Conservation (phyloP, 2,329 filamentous ascomycete genomes). For the Colletotrichum somersetense region DNA sequence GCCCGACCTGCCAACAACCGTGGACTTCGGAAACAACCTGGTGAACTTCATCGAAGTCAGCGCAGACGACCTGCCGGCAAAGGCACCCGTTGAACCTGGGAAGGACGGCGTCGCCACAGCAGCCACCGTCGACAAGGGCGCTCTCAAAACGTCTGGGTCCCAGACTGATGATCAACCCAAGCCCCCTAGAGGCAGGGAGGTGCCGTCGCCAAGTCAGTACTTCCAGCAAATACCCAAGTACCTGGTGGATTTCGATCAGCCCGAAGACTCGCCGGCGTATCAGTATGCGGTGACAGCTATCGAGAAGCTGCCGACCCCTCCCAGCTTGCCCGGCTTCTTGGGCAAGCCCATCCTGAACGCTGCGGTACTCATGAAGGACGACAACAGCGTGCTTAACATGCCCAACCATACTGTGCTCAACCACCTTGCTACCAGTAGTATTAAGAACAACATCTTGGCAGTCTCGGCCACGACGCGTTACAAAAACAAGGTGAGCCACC, state of each 20-base stretch:
- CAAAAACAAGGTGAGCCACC: constrained; percentile 81
- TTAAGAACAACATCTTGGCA: constrained; percentile 94
- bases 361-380: constrained; percentile 92
- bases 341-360: constrained; percentile 96
- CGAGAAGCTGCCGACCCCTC: constrained; percentile 84
- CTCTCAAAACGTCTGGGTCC: constrained; percentile 50
- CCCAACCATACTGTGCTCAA: constrained; percentile 98
- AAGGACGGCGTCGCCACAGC: constrained; percentile 49
- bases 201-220: constrained; percentile 71
- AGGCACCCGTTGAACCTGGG: constrained; percentile 50
- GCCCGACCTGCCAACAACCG: constrained; percentile 88
- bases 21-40: constrained; percentile 97
- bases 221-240: constrained; percentile 84
- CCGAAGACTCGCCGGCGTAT: constrained; percentile 82
- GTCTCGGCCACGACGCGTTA: constrained; percentile 98
- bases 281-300: constrained; percentile 81
- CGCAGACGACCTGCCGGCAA: constrained; percentile 73
- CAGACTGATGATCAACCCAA: constrained; percentile 58
- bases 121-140: constrained; percentile 46
- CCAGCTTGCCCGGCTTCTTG: constrained; percentile 88
- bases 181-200: constrained; percentile 66
- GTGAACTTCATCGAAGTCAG: constrained; percentile 98
- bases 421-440: constrained; percentile 96
- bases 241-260: constrained; percentile 86
- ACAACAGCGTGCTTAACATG: constrained; percentile 96